These are phyloP conservation scores for Arxiozyma telluris DNA, from an alignment of 1,139 yeast genomes.

Conservation along the genomic window DNA sequence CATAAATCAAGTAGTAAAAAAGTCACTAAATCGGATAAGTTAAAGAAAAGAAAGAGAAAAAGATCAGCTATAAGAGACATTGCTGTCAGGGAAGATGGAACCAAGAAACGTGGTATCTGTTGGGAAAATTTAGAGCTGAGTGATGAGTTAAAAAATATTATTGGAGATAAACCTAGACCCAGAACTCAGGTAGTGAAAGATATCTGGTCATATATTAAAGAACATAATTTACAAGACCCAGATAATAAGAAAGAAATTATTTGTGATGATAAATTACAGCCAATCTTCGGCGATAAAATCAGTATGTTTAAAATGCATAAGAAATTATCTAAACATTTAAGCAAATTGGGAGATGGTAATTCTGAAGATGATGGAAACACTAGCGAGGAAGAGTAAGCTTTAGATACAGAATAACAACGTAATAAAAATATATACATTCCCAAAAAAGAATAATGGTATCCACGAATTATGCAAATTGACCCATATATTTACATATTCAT, in stretches of 20 bases:
- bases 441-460: too few relatives aligned
- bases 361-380: constrained; percentile 24
- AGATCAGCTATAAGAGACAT: constrained; percentile 7
- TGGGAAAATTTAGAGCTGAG: constrained; percentile 35
- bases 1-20: constrained; percentile 1
- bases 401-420: background rate
- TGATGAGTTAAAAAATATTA: constrained; percentile 40
- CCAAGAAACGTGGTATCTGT: constrained; percentile 15
- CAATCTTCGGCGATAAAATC: constrained; percentile 51
- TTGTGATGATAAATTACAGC: constrained; percentile 57
- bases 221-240: constrained; percentile 58
- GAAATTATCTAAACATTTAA: constrained; percentile 46
- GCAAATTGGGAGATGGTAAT: constrained; percentile 25
- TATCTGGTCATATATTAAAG: constrained; percentile 69
- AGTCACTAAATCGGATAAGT: constrained; percentile 6
- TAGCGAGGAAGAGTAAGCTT: background rate
- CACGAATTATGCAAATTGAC: too few relatives aligned
- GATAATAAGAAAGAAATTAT: constrained; percentile 54
- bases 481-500: too few relatives aligned
- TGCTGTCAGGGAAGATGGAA: constrained; percentile 6
- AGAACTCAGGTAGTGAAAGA: constrained; percentile 66
- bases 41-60: constrained; percentile 23
- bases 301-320: constrained; percentile 66
- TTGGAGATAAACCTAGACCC: constrained; percentile 40
- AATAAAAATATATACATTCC: too few relatives aligned